Percentiles rank a stretch among this genome's conserved stretches.
These are phyloP conservation scores for Geotrichum europaeum DNA, from an alignment of 1,139 yeast species.

Conservation along the genomic window DNA sequence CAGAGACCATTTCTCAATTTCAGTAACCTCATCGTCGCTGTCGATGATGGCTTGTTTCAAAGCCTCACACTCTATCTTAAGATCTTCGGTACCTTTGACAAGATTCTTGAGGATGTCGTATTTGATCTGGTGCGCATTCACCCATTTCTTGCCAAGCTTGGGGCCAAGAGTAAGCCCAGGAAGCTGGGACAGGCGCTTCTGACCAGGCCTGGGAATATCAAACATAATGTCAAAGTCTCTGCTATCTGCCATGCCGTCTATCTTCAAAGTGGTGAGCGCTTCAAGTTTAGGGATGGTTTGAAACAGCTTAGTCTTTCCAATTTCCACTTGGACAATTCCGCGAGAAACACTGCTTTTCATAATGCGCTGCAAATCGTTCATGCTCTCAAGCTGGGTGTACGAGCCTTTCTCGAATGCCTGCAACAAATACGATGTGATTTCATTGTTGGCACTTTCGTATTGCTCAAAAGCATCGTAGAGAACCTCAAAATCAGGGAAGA, in stretches of 20 bases:
- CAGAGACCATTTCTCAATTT: slow-evolving; percentile 36
- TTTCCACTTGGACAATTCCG: slow-evolving; percentile 20
- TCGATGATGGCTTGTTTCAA: neutral
- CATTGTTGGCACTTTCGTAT: slow-evolving; percentile 45
- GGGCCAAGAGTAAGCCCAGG: slow-evolving; percentile 25
- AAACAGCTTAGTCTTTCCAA: slow-evolving; percentile 8
- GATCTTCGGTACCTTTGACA: slow-evolving; percentile 19
- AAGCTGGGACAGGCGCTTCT: slow-evolving; percentile 16
- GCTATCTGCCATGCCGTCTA: slow-evolving; percentile 24
- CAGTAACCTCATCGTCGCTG: slow-evolving; percentile 25
- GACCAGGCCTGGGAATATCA: slow-evolving; percentile 18
- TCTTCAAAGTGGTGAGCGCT: slow-evolving; percentile 5
- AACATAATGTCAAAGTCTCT: slow-evolving; percentile 31
- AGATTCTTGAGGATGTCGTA: slow-evolving; percentile 25
- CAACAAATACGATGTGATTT: slow-evolving; percentile 43
- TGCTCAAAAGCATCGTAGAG: slow-evolving; percentile 34
- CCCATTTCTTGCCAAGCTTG: slow-evolving; percentile 24
- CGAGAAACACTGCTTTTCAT: slow-evolving; percentile 26
- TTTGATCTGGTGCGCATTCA: slow-evolving; percentile 21
- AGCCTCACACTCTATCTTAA: slow-evolving; percentile 14
- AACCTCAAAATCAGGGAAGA: slow-evolving; percentile 33
- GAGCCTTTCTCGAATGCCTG: slow-evolving; percentile 50
- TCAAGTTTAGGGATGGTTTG: slow-evolving; percentile 19
- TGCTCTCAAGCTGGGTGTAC: slow-evolving; percentile 57
- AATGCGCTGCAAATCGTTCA: slow-evolving; percentile 39